Percentiles rank a stretch among this genome's conserved stretches.
Evolutionary conservation across 257 asterid species (phyloP).

Genomic region (Solanum virginianum): DNA sequence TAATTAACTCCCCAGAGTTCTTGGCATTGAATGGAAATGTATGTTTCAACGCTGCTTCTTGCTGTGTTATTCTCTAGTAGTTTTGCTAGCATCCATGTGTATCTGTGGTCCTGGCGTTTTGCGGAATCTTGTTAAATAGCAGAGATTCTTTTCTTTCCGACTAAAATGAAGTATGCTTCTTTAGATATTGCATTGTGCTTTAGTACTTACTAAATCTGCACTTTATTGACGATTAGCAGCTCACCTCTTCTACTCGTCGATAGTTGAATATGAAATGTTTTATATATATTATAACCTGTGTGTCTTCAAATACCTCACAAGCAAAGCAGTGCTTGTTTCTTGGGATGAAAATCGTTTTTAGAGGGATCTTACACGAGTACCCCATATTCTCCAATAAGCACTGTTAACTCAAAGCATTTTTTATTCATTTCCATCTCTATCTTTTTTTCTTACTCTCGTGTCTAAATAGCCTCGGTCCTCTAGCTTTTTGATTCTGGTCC

Average conservation of each 20-base stretch:
- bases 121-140: not conserved
- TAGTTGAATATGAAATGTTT: not conserved
- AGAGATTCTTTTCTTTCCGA: not conserved
- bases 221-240: not conserved
- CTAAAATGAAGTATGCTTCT: not conserved
- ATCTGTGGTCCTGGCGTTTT: not conserved
- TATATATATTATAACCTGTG: not conserved
- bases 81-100: not conserved
- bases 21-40: constrained; percentile 79
- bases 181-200: not conserved
- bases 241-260: not conserved
- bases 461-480: not conserved
- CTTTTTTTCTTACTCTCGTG: not conserved
- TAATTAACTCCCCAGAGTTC: constrained; percentile 85
- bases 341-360: not conserved
- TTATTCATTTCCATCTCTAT: not conserved
- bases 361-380: not conserved
- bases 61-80: not conserved
- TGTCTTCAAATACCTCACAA: not conserved
- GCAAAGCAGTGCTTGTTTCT: not conserved
- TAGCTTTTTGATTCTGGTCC: not conserved
- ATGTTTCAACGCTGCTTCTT: constrained; percentile 13
- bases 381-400: not conserved
- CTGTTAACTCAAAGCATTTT: not conserved
- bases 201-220: not conserved